Evolutionary conservation across 1,284 basidiomycete genomes (phyloP).

Genomic region (Pseudozyma hubeiensis): DNA sequence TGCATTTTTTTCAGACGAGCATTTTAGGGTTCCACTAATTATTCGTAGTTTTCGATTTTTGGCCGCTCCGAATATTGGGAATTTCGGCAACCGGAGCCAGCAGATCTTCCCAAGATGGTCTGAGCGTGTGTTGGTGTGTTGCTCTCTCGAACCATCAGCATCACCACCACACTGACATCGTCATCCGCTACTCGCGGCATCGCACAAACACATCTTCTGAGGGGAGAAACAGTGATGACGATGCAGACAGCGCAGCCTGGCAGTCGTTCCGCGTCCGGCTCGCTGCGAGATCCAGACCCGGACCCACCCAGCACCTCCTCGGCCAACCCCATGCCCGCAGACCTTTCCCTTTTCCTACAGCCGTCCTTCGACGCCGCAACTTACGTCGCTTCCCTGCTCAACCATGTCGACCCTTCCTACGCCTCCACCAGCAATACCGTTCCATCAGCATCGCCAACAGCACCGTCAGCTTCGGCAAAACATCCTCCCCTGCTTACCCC

Average conservation of each 20-base stretch:
- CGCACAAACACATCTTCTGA: too few relatives aligned
- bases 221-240: too few relatives aligned
- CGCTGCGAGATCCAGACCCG: not conserved
- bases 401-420: conserved; percentile 5
- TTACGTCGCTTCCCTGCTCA: conserved; percentile 21
- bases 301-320: not conserved
- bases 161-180: not conserved
- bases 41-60: too few relatives aligned
- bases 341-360: conserved; percentile 36
- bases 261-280: too few relatives aligned
- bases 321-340: conserved; percentile 1
- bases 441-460: not conserved
- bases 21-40: too few relatives aligned
- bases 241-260: too few relatives aligned
- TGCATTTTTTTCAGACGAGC: too few relatives aligned
- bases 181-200: too few relatives aligned
- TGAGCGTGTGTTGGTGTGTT: conserved; percentile 14
- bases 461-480: not conserved
- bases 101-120: conserved; percentile 13
- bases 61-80: not conserved
- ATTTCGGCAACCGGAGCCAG: not conserved
- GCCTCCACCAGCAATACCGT: not conserved
- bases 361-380: conserved; percentile 32
- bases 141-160: not conserved
- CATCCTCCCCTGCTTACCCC: not conserved